A percentile compares a stretch with the other conserved stretches of the same genome.
Evolutionary conservation across 2,329 filamentous ascomycete genomes (phyloP).

Genomic region (Colletotrichum truncatum): DNA sequence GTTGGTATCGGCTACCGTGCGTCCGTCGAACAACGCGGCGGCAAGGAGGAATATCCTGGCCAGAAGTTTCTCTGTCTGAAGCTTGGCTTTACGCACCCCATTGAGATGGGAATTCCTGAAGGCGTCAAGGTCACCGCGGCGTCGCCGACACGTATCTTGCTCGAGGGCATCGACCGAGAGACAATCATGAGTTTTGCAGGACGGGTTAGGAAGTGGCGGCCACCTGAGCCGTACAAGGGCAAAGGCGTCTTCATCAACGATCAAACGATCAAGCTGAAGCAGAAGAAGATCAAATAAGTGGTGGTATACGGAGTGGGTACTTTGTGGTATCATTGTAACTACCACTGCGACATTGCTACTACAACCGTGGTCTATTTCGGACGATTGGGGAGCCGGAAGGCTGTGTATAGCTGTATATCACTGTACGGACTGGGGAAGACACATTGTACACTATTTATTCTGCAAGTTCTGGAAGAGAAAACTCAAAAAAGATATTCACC

Average conservation of each 20-base stretch:
- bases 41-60: slow-evolving; percentile 78
- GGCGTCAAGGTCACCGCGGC: slow-evolving; percentile 89
- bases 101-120: slow-evolving; percentile 85
- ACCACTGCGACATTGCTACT: not conserved
- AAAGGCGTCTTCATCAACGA: slow-evolving; percentile 99
- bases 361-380: not conserved
- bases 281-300: slow-evolving; percentile 91
- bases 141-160: slow-evolving; percentile 87
- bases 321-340: not conserved
- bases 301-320: not conserved
- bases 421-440: slow-evolving; percentile 20
- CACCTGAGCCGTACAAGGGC: slow-evolving; percentile 97
- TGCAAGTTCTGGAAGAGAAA: not conserved
- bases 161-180: slow-evolving; percentile 89
- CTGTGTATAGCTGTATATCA: slow-evolving; percentile 32
- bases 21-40: slow-evolving; percentile 79
- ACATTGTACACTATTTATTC: slow-evolving; percentile 21
- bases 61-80: slow-evolving; percentile 94
- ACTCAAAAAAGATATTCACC: not conserved
- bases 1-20: slow-evolving; percentile 97
- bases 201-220: slow-evolving; percentile 85
- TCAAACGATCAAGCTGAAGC: slow-evolving; percentile 97
- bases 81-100: slow-evolving; percentile 95
- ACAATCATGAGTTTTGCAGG: slow-evolving; percentile 92
- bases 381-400: not conserved